Conservation (phyloP, 1,139 yeast genomes). For the Suhomyces terraborum region DNA sequence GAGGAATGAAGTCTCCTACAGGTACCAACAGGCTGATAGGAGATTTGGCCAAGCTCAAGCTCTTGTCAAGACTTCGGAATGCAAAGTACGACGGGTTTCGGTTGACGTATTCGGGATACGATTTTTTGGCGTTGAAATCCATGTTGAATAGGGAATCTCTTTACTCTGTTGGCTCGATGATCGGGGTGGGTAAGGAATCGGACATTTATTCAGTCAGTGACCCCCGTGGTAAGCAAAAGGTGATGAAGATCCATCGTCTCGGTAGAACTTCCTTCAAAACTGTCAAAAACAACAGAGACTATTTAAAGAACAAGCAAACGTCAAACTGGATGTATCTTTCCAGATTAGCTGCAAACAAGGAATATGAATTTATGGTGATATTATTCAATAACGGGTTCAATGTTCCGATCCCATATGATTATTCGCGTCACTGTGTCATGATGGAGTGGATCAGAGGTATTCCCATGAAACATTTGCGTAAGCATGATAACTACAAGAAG, state of each 20-base stretch:
- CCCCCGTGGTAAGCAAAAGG: slow-evolving; percentile 61
- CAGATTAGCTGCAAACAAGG: slow-evolving; percentile 87
- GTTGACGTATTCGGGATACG: slow-evolving; percentile 85
- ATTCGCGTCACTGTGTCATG: slow-evolving; percentile 86
- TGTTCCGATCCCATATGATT: slow-evolving; percentile 88
- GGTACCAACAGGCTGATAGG: slow-evolving; percentile 79
- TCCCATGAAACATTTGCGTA: slow-evolving; percentile 81
- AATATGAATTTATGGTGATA: slow-evolving; percentile 81
- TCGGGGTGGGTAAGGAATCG: slow-evolving; percentile 97
- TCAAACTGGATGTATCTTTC: slow-evolving; percentile 93
- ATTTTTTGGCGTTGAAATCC: slow-evolving; percentile 84
- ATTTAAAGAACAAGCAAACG: slow-evolving; percentile 66
- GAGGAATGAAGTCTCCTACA: slow-evolving; percentile 74
- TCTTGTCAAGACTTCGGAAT: slow-evolving; percentile 77
- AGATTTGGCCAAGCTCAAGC: slow-evolving; percentile 82
- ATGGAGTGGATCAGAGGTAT: slow-evolving; percentile 90
- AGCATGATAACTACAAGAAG: slow-evolving; percentile 65
- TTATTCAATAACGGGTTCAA: slow-evolving; percentile 73
- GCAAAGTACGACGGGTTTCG: slow-evolving; percentile 92
- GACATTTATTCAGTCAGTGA: slow-evolving; percentile 90
- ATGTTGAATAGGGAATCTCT: slow-evolving; percentile 73
- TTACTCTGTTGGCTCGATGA: slow-evolving; percentile 79
- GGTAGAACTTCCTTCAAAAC: slow-evolving; percentile 93
- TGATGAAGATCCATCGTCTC: slow-evolving; percentile 84
- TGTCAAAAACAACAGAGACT: slow-evolving; percentile 92